A percentile compares a stretch with the other conserved stretches of the same genome.
phyloP scores from a whole-genome alignment of 73 alveolate species.

The Blepharisma japonicum region DNA sequence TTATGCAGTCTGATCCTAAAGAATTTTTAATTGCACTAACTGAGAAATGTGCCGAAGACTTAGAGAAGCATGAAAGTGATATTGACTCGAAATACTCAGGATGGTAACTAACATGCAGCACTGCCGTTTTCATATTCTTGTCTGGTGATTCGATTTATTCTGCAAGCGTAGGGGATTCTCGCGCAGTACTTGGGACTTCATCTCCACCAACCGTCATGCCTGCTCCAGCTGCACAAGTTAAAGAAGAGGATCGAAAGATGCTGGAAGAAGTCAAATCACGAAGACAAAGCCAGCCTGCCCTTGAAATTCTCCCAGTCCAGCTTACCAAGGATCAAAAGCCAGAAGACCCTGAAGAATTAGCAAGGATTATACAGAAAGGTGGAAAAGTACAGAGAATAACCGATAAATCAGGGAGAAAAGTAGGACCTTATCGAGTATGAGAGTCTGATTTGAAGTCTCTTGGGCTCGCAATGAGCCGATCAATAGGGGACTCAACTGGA shows the following conservation, averaged over 20 bases:
- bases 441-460: background rate
- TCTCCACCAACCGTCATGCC: background rate
- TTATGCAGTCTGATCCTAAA: background rate
- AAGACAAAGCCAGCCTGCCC: conserved; percentile 35
- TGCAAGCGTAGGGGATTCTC: conserved; percentile 34
- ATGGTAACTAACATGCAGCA: conserved; percentile 10
- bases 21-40: background rate
- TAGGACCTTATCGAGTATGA: conserved; percentile 31
- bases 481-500: conserved; percentile 34
- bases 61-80: background rate
- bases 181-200: conserved; percentile 41
- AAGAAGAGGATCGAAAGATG: background rate
- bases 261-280: background rate
- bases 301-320: conserved; percentile 35
- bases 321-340: conserved; percentile 30
- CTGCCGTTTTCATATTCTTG: conserved; percentile 21
- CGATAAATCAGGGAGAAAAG: conserved; percentile 24
- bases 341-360: conserved; percentile 27
- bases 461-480: conserved; percentile 31
- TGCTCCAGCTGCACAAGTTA: conserved; percentile 14
- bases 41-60: conserved; percentile 4
- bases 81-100: conserved; percentile 14
- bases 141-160: background rate
- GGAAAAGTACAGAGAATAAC: conserved; percentile 20
- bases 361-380: background rate